Percentiles rank a stretch among this genome's conserved stretches.
Conservation (phyloP, 2,329 filamentous ascomycete species). For the Aspergillus thermomutatus region DNA sequence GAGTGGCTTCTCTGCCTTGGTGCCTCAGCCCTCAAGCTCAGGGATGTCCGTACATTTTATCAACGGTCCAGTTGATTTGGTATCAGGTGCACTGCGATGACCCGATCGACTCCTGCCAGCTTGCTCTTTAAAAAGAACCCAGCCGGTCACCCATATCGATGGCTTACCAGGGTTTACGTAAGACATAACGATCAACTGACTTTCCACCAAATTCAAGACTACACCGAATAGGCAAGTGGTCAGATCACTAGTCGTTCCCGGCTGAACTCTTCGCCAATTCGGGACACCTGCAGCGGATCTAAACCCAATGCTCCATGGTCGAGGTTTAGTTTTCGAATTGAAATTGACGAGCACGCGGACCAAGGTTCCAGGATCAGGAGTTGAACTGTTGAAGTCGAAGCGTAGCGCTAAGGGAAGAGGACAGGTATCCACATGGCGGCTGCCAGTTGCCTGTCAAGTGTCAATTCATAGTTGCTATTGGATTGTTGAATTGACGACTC, state of each 20-base stretch:
- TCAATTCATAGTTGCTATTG: background rate
- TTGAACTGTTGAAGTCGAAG: background rate
- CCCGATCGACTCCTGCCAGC: background rate
- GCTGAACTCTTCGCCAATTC: background rate
- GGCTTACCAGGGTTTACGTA: background rate
- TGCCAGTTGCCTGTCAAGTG: background rate
- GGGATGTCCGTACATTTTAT: background rate
- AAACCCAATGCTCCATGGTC: background rate
- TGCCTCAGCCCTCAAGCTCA: background rate
- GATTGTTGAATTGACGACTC: background rate
- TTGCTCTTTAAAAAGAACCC: background rate
- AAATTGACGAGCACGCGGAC: background rate
- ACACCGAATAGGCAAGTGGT: background rate
- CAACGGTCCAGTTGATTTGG: background rate
- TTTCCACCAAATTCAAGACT: background rate
- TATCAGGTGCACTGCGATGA: background rate
- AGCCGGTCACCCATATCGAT: background rate
- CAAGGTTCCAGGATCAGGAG: too few relatives aligned
- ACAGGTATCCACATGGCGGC: background rate
- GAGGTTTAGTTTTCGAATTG: background rate
- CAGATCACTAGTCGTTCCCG: too few relatives aligned
- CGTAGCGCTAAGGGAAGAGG: background rate
- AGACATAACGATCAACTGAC: background rate
- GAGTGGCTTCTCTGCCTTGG: slow-evolving; percentile 3
- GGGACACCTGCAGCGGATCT: background rate